Conservation (phyloP, 2,329 filamentous ascomycete genomes). For the Monosporascus sp. region DNA sequence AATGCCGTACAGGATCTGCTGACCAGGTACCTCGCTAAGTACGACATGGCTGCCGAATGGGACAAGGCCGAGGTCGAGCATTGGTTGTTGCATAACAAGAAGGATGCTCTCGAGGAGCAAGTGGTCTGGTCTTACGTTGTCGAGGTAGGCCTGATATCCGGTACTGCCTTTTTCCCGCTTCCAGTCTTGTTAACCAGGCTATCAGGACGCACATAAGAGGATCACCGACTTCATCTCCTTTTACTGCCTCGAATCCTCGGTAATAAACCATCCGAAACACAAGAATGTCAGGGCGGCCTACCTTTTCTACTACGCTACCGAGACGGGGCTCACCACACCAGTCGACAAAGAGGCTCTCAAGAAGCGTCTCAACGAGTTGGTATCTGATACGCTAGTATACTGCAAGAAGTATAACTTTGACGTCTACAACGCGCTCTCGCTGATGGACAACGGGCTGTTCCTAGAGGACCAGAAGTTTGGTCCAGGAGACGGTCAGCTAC, state of each 20-base stretch:
- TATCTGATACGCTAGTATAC: conserved; percentile 80
- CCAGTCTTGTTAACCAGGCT: conserved; percentile 11
- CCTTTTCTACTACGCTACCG: conserved; percentile 93
- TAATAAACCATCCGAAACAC: conserved; percentile 77
- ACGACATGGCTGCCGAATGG: conserved; percentile 80
- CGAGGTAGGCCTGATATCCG: conserved; percentile 48
- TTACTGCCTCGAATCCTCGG: conserved; percentile 88
- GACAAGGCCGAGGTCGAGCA: conserved; percentile 76
- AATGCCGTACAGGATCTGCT: conserved; percentile 70
- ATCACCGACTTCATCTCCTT: conserved; percentile 98
- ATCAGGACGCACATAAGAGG: conserved; percentile 59
- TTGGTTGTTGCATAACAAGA: conserved; percentile 73
- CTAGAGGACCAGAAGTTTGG: conserved; percentile 92
- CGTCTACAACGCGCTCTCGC: conserved; percentile 91
- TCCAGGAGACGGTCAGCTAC: conserved; percentile 85
- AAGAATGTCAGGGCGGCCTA: conserved; percentile 83
- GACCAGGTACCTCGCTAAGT: conserved; percentile 70
- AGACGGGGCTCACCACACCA: conserved; percentile 61
- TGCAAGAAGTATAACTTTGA: conserved; percentile 84
- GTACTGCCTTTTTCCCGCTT: not conserved
- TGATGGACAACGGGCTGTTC: conserved; percentile 93
- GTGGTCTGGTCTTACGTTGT: conserved; percentile 94
- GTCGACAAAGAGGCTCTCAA: conserved; percentile 58
- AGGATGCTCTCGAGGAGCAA: conserved; percentile 58
- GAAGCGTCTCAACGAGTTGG: conserved; percentile 70